These are phyloP conservation scores for Phytophthora hybrid DNA, from an alignment of 352 stramenopile species.

Conservation along the genomic window DNA sequence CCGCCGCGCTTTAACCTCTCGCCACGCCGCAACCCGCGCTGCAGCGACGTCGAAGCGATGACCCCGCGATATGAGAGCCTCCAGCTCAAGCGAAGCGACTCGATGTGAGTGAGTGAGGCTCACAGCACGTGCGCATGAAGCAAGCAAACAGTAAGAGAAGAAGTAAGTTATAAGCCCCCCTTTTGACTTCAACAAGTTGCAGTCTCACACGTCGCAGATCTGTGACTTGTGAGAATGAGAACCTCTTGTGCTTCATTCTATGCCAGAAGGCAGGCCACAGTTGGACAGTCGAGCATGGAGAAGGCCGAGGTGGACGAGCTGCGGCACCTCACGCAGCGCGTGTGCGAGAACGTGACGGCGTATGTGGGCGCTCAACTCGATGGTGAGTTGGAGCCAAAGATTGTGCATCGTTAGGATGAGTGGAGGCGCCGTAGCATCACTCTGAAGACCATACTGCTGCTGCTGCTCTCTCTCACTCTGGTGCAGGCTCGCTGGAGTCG, in stretches of 20 bases:
- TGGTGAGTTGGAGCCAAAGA: constrained; percentile 39
- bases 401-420: not conserved
- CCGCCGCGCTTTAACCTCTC: constrained; percentile 43
- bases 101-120: constrained; percentile 48
- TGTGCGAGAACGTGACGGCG: constrained; percentile 74
- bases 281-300: constrained; percentile 57
- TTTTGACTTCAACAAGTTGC: not conserved
- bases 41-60: constrained; percentile 22
- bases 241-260: constrained; percentile 10
- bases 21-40: constrained; percentile 27
- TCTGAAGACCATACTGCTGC: not conserved
- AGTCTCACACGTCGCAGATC: constrained; percentile 33
- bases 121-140: not conserved
- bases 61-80: constrained; percentile 46
- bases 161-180: constrained; percentile 12
- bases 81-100: constrained; percentile 54
- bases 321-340: constrained; percentile 61
- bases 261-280: constrained; percentile 11
- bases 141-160: not conserved
- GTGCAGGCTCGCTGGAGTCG: constrained; percentile 73
- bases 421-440: not conserved
- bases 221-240: constrained; percentile 28
- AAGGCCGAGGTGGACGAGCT: constrained; percentile 64
- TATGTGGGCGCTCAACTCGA: constrained; percentile 76
- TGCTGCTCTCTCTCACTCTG: not conserved